Conservation (phyloP, 2,329 filamentous ascomycete species). For the Calonectria ilicicola region DNA sequence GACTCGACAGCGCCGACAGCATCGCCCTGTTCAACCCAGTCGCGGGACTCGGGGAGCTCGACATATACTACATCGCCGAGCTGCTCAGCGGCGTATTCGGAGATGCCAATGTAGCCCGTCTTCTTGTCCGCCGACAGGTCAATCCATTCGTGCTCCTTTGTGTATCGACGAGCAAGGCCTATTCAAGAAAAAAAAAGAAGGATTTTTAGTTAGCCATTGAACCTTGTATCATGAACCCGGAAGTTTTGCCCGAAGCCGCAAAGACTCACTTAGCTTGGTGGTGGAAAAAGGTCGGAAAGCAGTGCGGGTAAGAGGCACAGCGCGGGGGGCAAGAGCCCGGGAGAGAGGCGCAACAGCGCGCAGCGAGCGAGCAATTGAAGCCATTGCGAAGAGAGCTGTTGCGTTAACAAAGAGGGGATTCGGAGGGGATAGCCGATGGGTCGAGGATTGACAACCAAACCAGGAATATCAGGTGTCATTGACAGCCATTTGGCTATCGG, state of each 20-base stretch:
- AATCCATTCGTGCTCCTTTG: slow-evolving; percentile 98
- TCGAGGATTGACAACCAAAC: slow-evolving; percentile 11
- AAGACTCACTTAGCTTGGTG: slow-evolving; percentile 50
- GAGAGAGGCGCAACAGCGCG: slow-evolving; percentile 61
- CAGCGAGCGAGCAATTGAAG: slow-evolving; percentile 70
- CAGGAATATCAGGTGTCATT: slow-evolving; percentile 24
- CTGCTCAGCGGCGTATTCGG: slow-evolving; percentile 88
- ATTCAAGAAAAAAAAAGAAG: slow-evolving; percentile 8
- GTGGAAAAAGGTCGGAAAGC: slow-evolving; percentile 56
- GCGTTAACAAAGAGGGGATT: slow-evolving; percentile 13
- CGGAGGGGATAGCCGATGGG: slow-evolving; percentile 23
- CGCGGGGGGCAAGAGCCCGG: slow-evolving; percentile 53
- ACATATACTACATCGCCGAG: slow-evolving; percentile 98
- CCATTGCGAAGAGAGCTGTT: slow-evolving; percentile 57
- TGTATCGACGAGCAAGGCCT: slow-evolving; percentile 86
- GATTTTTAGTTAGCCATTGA: background rate
- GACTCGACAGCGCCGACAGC: slow-evolving; percentile 95
- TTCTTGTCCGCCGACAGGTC: slow-evolving; percentile 87
- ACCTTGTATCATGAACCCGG: slow-evolving; percentile 9
- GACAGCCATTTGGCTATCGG: slow-evolving; percentile 24
- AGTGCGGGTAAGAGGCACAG: slow-evolving; percentile 55
- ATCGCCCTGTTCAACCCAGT: slow-evolving; percentile 80
- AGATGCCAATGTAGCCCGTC: slow-evolving; percentile 86
- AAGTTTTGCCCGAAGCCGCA: background rate
- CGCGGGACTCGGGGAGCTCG: slow-evolving; percentile 81